Evolutionary conservation across 192 early-diverging fungal species (phyloP).

Genomic region (Backusella tuberculispora): DNA sequence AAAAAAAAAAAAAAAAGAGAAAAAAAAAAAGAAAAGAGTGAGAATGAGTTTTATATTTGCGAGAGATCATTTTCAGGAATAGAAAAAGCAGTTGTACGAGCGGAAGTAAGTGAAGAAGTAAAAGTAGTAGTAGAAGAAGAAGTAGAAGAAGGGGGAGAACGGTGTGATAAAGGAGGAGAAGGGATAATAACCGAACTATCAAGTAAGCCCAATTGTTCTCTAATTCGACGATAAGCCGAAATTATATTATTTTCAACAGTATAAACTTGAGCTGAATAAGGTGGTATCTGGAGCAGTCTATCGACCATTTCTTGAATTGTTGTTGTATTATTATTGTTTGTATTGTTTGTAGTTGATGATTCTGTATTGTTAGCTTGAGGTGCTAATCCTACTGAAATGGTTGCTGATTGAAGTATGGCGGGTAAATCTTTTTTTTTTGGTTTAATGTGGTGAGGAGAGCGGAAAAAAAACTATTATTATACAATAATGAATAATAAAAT

Average conservation of each 20-base stretch:
- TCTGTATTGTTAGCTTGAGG: background rate
- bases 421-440: conserved; percentile 26
- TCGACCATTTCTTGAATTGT: conserved; percentile 24
- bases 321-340: background rate
- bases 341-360: background rate
- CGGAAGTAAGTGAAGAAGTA: background rate
- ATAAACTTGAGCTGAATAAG: conserved; percentile 23
- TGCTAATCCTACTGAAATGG: background rate
- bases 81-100: background rate
- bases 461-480: background rate
- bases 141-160: background rate
- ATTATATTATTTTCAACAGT: conserved; percentile 21
- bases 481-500: background rate
- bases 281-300: conserved; percentile 25
- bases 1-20: too few species aligned
- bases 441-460: background rate
- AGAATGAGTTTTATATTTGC: background rate
- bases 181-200: conserved; percentile 11
- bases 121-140: background rate
- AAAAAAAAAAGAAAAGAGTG: background rate
- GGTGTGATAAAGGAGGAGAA: conserved; percentile 3
- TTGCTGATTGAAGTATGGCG: conserved; percentile 19
- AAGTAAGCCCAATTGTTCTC: conserved; percentile 24
- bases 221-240: conserved; percentile 28
- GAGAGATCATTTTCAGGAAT: conserved; percentile 6